phyloP scores from a whole-genome alignment of 441 rosid genomes.

The Gossypium schwendimanii region DNA sequence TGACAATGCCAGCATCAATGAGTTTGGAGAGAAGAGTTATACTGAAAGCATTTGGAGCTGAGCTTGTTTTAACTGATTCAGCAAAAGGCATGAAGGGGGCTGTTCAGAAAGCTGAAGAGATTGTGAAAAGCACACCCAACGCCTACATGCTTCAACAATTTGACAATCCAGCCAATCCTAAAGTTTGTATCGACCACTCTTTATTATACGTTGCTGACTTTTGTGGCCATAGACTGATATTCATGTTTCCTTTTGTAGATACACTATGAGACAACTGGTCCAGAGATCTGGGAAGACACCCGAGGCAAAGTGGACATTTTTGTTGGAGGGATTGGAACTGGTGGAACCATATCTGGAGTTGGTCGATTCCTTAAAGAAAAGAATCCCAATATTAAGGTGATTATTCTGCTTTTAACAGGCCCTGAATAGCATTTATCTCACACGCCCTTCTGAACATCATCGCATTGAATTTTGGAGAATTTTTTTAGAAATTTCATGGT shows the following conservation, averaged over 20 bases:
- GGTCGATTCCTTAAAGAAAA: constrained; percentile 76
- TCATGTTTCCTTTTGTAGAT: constrained; percentile 38
- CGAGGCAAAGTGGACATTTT: constrained; percentile 87
- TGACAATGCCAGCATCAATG: constrained; percentile 98
- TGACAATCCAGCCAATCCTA: constrained; percentile 96
- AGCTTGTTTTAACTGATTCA: constrained; percentile 80
- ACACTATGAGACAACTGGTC: constrained; percentile 95
- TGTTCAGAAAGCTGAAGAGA: constrained; percentile 88
- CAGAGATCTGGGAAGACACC: constrained; percentile 96
- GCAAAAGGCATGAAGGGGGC: constrained; percentile 96
- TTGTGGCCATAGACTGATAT: constrained; percentile 12
- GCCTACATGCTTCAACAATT: constrained; percentile 91
- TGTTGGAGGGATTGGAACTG: constrained; percentile 91
- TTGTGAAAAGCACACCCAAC: constrained; percentile 61
- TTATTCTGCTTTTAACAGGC: not conserved
- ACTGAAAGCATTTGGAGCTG: constrained; percentile 88
- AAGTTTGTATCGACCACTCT: constrained; percentile 37
- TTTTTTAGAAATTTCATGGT: not conserved
- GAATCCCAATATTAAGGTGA: constrained; percentile 79
- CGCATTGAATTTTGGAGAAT: not conserved
- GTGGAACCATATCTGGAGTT: constrained; percentile 87
- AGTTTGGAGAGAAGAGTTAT: constrained; percentile 94
- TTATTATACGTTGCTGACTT: not conserved
- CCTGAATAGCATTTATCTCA: not conserved
- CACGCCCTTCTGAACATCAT: constrained; percentile 4